Evolutionary conservation across 2,329 filamentous ascomycete species (phyloP).

Genomic region (Falciphora oryzae): DNA sequence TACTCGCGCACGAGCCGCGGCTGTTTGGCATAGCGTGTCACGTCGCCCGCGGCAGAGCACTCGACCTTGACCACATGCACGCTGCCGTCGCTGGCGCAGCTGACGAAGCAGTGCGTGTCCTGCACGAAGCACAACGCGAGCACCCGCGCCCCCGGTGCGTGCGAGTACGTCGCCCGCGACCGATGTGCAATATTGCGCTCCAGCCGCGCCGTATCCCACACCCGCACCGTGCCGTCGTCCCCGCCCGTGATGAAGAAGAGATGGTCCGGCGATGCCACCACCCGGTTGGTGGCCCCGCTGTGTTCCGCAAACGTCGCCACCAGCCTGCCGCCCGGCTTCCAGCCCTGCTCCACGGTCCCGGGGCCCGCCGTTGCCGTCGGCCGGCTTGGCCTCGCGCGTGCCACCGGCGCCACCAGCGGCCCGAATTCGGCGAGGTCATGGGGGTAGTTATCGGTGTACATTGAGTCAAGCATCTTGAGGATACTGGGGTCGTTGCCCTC

Average conservation of each 20-base stretch:
- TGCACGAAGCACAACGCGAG: constrained; percentile 86
- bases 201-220: constrained; percentile 87
- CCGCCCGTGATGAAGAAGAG: constrained; percentile 91
- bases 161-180: constrained; percentile 78
- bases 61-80: constrained; percentile 85
- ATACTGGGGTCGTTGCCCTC: constrained; percentile 69
- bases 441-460: constrained; percentile 70
- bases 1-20: constrained; percentile 67
- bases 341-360: constrained; percentile 51
- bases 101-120: constrained; percentile 88
- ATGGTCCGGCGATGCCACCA: constrained; percentile 82
- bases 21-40: constrained; percentile 68
- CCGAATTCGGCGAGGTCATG: constrained; percentile 67
- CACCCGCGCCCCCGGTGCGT: constrained; percentile 65
- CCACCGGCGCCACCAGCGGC: constrained; percentile 68
- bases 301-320: constrained; percentile 90
- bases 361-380: constrained; percentile 40
- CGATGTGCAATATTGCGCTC: constrained; percentile 88
- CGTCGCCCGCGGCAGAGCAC: constrained; percentile 23
- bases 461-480: constrained; percentile 70
- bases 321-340: constrained; percentile 78
- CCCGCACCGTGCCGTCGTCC: constrained; percentile 82
- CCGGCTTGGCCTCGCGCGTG: constrained; percentile 33
- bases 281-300: constrained; percentile 70
- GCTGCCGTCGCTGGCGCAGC: constrained; percentile 82